A percentile compares a stretch with the other conserved stretches of the same genome.
These are phyloP conservation scores for Mycena galopus DNA, from an alignment of 768 basidiomycete species.

Conservation along the genomic window DNA sequence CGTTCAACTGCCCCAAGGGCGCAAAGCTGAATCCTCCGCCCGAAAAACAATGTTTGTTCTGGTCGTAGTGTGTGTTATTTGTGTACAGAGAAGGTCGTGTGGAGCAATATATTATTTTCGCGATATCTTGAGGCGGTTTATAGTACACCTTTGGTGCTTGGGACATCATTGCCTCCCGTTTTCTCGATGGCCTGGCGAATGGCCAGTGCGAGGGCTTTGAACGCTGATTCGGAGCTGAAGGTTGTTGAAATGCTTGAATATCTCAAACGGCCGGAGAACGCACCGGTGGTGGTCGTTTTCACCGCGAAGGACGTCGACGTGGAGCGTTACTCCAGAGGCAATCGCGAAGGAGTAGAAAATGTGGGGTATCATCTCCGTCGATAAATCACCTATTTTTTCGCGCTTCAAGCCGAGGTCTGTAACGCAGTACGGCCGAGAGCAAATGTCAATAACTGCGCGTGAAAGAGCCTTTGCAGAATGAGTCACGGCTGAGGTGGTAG, in stretches of 20 bases:
- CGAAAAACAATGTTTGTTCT: slow-evolving; percentile 85
- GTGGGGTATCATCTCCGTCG: slow-evolving; percentile 98
- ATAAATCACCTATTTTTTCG: slow-evolving; percentile 95
- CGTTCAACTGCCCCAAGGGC: slow-evolving; percentile 83
- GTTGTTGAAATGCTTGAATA: slow-evolving; percentile 64
- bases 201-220: slow-evolving; percentile 97
- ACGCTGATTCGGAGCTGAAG: slow-evolving; percentile 97
- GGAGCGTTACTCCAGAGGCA: slow-evolving; percentile 92
- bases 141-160: slow-evolving; percentile 97
- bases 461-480: slow-evolving; percentile 80
- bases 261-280: slow-evolving; percentile 38
- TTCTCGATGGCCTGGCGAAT: slow-evolving; percentile 94
- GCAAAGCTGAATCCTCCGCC: slow-evolving; percentile 88
- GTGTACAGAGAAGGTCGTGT: slow-evolving; percentile 20
- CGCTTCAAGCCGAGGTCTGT: slow-evolving; percentile 89
- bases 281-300: slow-evolving; percentile 99
- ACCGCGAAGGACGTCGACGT: slow-evolving; percentile 94
- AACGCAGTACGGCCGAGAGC: slow-evolving; percentile 96
- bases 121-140: slow-evolving; percentile 34
- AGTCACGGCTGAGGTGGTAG: slow-evolving; percentile 6
- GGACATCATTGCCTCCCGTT: slow-evolving; percentile 91
- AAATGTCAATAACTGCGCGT: slow-evolving; percentile 97
- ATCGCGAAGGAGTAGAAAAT: slow-evolving; percentile 99
- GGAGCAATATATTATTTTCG: slow-evolving; percentile 19
- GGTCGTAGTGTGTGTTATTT: slow-evolving; percentile 61